These are phyloP conservation scores for Hippophae gyantsensis DNA, from an alignment of 306 rosid genomes.

Conservation along the genomic window DNA sequence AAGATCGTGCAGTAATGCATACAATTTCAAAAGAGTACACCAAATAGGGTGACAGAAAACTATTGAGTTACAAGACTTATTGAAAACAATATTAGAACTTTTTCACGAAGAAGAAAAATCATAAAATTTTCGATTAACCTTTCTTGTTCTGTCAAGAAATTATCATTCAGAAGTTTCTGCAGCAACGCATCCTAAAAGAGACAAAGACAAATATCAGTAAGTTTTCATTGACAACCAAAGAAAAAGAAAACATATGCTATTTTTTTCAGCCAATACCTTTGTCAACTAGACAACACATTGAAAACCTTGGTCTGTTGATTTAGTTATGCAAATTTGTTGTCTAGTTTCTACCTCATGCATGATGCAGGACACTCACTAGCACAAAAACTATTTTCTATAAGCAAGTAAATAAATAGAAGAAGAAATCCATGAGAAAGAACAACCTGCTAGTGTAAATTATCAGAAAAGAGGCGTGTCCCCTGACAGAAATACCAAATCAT, in stretches of 20 bases:
- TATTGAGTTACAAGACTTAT: neutral
- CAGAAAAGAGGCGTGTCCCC: too few relatives aligned
- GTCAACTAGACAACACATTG: neutral
- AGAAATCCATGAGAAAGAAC: too few relatives aligned
- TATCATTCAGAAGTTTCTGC: slow-evolving; percentile 56
- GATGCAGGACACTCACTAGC: too few relatives aligned
- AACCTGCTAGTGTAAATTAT: too few relatives aligned
- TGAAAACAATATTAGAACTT: neutral
- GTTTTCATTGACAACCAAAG: neutral
- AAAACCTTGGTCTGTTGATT: neutral
- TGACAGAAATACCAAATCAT: too few relatives aligned
- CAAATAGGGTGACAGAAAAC: neutral
- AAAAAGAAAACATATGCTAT: neutral
- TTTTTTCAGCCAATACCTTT: slow-evolving; percentile 1
- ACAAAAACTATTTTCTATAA: too few relatives aligned
- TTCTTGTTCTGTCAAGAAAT: slow-evolving; percentile 66
- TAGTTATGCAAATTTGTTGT: too few relatives aligned
- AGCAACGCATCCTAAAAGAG: slow-evolving; percentile 73
- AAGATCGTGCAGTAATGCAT: too few relatives aligned
- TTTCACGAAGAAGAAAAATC: neutral
- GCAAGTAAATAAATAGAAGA: too few relatives aligned
- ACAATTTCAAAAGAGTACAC: too few relatives aligned
- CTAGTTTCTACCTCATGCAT: too few relatives aligned
- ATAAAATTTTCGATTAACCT: slow-evolving; percentile 41
- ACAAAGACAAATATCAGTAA: slow-evolving; percentile 10